A percentile compares a stretch with the other conserved stretches of the same genome.
Conservation (phyloP, 1,139 yeast species). For the Sugiyamaella novakii region DNA sequence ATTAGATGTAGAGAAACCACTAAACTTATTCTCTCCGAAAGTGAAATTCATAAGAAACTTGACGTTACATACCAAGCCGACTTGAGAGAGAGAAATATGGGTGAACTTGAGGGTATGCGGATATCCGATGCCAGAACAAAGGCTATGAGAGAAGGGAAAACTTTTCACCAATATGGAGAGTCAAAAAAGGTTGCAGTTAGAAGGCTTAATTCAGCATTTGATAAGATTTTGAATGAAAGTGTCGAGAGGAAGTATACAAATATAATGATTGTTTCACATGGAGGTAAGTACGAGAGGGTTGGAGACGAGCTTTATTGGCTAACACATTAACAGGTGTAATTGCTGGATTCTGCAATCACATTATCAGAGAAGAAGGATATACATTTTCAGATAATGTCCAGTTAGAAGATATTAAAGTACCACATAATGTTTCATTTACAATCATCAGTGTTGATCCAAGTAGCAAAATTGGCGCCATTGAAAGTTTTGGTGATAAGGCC, state of each 20-base stretch:
- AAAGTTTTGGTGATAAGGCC: conserved; percentile 32
- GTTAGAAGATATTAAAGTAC: conserved; percentile 56
- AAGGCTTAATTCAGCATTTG: conserved; percentile 57
- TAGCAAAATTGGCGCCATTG: conserved; percentile 27
- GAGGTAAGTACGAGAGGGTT: conserved; percentile 52
- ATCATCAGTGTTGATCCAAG: conserved; percentile 50
- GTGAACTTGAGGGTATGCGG: conserved; percentile 74
- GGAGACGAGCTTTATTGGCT: too few species aligned
- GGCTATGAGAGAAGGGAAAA: conserved; percentile 53
- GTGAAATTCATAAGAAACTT: conserved; percentile 2
- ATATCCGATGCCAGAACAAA: conserved; percentile 63
- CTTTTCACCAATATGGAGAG: conserved; percentile 60
- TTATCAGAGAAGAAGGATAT: conserved; percentile 46
- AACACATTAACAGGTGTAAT: conserved; percentile 50
- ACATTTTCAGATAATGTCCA: conserved; percentile 45
- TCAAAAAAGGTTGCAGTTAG: conserved; percentile 48
- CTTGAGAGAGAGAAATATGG: conserved; percentile 80
- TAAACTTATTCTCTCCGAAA: conserved; percentile 28
- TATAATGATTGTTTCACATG: conserved; percentile 74
- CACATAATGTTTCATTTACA: conserved; percentile 73
- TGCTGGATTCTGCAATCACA: conserved; percentile 54
- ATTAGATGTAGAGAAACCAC: conserved; percentile 39
- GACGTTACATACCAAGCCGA: conserved; percentile 40
- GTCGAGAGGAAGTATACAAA: conserved; percentile 46
- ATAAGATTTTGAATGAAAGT: conserved; percentile 47